Conservation (phyloP, 176 grass and related monocot species). For the Carex littledalei region DNA sequence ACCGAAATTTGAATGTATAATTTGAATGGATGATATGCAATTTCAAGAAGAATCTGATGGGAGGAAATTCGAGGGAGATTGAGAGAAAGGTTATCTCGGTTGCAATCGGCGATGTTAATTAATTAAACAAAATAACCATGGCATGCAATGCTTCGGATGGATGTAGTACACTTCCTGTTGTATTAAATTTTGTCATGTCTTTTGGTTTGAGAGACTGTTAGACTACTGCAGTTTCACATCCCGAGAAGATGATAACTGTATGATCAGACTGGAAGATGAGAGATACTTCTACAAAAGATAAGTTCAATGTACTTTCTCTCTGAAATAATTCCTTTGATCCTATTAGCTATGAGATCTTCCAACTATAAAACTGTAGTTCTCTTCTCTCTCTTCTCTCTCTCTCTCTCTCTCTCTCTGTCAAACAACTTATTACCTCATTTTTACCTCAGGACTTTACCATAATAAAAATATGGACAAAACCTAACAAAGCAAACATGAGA, state of each 20-base stretch:
- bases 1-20: conserved; percentile 11
- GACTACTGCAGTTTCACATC: conserved; percentile 13
- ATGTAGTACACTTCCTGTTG: not conserved
- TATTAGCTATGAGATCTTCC: not conserved
- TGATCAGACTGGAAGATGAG: conserved; percentile 21
- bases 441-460: not conserved
- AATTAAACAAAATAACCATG: conserved; percentile 6
- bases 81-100: not conserved
- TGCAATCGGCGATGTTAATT: not conserved
- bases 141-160: not conserved
- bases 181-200: conserved; percentile 14
- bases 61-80: not conserved
- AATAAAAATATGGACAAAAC: not conserved
- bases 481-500: conserved; percentile 1
- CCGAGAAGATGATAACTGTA: conserved; percentile 17
- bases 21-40: not conserved
- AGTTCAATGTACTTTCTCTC: conserved; percentile 16
- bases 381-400: not conserved
- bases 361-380: not conserved
- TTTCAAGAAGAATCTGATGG: not conserved
- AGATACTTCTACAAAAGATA: not conserved
- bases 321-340: not conserved
- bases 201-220: conserved; percentile 18
- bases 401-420: not conserved
- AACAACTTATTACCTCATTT: not conserved